Evolutionary conservation across 2,329 filamentous ascomycete genomes (phyloP).

Genomic region (Fusarium irregulare): DNA sequence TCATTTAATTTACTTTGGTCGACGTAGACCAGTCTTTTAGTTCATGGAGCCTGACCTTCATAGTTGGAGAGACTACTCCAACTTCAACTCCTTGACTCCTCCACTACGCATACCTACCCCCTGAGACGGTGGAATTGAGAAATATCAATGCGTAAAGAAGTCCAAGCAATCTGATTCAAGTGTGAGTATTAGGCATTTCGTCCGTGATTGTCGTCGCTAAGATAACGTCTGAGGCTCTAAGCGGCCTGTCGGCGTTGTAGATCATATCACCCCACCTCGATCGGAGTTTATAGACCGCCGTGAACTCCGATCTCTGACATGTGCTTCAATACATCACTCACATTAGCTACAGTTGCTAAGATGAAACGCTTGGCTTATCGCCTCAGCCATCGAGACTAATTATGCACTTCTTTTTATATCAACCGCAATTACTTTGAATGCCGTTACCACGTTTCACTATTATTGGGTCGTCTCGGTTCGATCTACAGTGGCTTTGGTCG

Average conservation of each 20-base stretch:
- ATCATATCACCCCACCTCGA: background rate
- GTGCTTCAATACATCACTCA: conserved; percentile 26
- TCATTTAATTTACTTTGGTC: background rate
- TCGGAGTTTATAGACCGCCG: conserved; percentile 3
- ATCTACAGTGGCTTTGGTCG: background rate
- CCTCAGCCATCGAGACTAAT: background rate
- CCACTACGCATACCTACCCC: background rate
- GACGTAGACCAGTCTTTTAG: background rate
- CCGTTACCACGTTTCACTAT: background rate
- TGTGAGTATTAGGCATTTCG: background rate
- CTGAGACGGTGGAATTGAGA: background rate
- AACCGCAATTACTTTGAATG: background rate
- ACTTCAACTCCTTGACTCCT: background rate
- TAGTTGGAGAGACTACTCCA: background rate
- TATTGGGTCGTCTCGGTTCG: too few species aligned
- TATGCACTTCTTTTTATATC: background rate
- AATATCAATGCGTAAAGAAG: background rate
- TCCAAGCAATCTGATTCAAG: background rate
- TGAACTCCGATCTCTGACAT: conserved; percentile 1
- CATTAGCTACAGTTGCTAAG: background rate
- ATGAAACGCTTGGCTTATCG: background rate
- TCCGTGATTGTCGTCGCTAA: background rate
- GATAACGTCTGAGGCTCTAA: background rate
- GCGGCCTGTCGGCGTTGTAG: background rate
- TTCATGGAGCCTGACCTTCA: background rate